Evolutionary conservation across 148 eudicot genomes (phyloP).

Genomic region (Fagopyrum homotropicum): DNA sequence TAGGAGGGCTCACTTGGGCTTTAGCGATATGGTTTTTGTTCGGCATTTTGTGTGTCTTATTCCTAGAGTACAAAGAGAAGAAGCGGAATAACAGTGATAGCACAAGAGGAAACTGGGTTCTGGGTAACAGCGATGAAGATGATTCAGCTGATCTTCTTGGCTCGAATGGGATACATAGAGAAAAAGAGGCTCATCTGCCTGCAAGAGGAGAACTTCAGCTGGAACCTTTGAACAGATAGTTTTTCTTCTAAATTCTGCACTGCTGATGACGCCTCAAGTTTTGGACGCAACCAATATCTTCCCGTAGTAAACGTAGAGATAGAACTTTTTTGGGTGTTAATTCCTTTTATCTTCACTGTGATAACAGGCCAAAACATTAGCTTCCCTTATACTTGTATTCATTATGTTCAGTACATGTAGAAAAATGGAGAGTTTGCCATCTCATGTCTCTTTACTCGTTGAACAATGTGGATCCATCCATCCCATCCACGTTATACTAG

Average conservation of each 20-base stretch:
- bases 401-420: slow-evolving; percentile 1
- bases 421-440: slow-evolving; percentile 4
- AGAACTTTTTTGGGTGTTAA: slow-evolving; percentile 2
- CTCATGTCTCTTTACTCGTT: background rate
- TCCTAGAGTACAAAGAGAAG: slow-evolving; percentile 62
- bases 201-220: slow-evolving; percentile 80
- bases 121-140: slow-evolving; percentile 55
- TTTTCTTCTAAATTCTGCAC: background rate
- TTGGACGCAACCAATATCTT: background rate
- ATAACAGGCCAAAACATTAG: background rate
- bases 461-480: background rate
- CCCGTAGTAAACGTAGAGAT: background rate
- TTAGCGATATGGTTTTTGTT: slow-evolving; percentile 68
- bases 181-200: slow-evolving; percentile 44
- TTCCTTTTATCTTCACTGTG: background rate
- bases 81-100: slow-evolving; percentile 29
- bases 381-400: slow-evolving; percentile 10
- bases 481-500: background rate
- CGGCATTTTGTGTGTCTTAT: slow-evolving; percentile 43
- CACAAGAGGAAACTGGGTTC: slow-evolving; percentile 61
- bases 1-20: slow-evolving; percentile 67
- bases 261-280: background rate
- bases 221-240: slow-evolving; percentile 59
- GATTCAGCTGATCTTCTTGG: slow-evolving; percentile 70
- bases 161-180: slow-evolving; percentile 28